Evolutionary conservation across 2,329 filamentous ascomycete species (phyloP).

Genomic region (Claviceps arundinis): DNA sequence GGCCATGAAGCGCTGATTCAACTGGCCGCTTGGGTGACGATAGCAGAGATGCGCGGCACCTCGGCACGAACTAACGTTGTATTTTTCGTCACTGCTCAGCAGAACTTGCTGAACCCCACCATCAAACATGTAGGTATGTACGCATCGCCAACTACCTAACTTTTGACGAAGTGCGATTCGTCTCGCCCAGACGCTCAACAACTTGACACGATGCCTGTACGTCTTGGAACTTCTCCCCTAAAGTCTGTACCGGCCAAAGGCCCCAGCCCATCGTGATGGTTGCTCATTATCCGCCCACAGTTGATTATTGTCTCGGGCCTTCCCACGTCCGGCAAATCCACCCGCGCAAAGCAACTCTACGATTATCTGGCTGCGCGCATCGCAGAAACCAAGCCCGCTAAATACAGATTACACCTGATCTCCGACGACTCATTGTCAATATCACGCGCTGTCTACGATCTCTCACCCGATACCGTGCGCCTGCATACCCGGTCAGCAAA

Average conservation of each 20-base stretch:
- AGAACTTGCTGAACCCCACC: neutral
- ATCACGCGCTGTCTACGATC: constrained; percentile 56
- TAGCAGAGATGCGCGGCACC: neutral
- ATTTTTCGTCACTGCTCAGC: neutral
- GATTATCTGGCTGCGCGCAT: constrained; percentile 49
- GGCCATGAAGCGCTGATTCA: neutral
- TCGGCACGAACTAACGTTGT: neutral
- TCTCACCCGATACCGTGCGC: constrained; percentile 36
- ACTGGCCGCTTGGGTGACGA: no score
- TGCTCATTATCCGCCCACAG: constrained; percentile 23
- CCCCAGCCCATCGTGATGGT: neutral
- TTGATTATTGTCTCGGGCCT: constrained; percentile 55
- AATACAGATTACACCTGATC: constrained; percentile 58
- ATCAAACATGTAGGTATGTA: no score
- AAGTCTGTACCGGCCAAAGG: neutral
- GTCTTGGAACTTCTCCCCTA: neutral
- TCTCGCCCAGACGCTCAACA: neutral
- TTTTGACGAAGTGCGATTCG: neutral
- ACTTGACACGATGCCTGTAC: neutral
- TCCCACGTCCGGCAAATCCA: constrained; percentile 56
- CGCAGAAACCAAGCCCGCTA: constrained; percentile 20
- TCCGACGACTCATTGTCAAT: constrained; percentile 61
- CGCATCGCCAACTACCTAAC: neutral
- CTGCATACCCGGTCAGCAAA: constrained; percentile 57
- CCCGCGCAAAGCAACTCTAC: constrained; percentile 52